phyloP scores from a whole-genome alignment of 495 filamentous ascomycete genomes.

The Penicillium ucsense region DNA sequence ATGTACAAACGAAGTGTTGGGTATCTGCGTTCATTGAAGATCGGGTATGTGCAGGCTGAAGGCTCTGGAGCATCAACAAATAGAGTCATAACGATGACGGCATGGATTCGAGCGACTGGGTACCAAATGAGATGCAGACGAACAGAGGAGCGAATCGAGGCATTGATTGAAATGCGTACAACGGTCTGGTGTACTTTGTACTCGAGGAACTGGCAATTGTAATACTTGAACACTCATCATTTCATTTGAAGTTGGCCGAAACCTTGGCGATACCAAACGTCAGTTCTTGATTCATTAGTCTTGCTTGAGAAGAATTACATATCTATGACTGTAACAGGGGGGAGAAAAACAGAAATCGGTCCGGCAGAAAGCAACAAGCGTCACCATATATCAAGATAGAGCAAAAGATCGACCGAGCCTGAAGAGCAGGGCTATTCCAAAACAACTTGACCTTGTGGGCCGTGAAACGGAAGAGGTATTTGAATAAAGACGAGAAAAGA shows the following conservation, averaged over 20 bases:
- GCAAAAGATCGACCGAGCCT: neutral
- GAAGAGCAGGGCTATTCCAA: neutral
- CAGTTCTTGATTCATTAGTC: slow-evolving; percentile 20
- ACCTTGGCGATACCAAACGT: neutral
- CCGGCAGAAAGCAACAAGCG: slow-evolving; percentile 3
- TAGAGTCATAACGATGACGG: too few species aligned
- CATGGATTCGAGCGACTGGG: too few species aligned
- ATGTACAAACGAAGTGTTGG: too few species aligned
- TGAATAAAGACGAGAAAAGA: neutral
- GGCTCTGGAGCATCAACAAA: too few species aligned
- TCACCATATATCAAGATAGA: neutral
- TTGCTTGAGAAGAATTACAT: slow-evolving; percentile 27
- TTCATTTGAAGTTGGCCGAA: neutral
- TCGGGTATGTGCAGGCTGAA: too few species aligned
- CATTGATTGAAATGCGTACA: neutral
- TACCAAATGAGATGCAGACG: too few species aligned
- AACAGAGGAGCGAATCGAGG: too few species aligned
- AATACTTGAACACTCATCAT: neutral
- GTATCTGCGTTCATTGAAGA: too few species aligned
- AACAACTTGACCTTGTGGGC: neutral
- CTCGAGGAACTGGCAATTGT: neutral
- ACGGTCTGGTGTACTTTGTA: neutral
- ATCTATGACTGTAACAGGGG: slow-evolving; percentile 18
- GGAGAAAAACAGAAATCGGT: slow-evolving; percentile 4
- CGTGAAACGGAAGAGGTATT: neutral